phyloP scores from a whole-genome alignment of 2,329 filamentous ascomycete genomes.

The Colletotrichum liriopes region DNA sequence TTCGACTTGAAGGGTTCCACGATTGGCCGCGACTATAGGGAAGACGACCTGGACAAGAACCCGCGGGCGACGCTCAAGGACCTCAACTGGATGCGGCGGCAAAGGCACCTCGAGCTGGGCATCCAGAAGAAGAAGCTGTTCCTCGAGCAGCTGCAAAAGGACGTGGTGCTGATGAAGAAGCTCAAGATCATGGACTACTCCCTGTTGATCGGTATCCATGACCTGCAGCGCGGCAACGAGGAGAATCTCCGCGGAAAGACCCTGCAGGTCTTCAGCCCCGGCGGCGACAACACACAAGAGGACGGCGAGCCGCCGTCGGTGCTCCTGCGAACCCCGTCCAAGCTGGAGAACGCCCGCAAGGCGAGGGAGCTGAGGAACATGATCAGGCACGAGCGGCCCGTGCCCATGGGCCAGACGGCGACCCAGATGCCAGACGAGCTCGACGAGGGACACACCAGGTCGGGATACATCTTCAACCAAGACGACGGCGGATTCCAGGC shows the following conservation, averaged over 20 bases:
- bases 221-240: constrained; percentile 90
- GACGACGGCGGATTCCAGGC: constrained; percentile 95
- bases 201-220: constrained; percentile 93
- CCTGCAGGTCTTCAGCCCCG: constrained; percentile 93
- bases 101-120: constrained; percentile 89
- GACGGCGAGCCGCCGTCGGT: constrained; percentile 73
- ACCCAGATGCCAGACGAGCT: constrained; percentile 94
- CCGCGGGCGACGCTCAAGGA: constrained; percentile 96
- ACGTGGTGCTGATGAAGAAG: constrained; percentile 88
- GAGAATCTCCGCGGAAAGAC: constrained; percentile 94
- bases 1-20: constrained; percentile 98
- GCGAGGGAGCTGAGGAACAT: constrained; percentile 92
- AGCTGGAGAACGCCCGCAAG: constrained; percentile 91
- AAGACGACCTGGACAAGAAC: constrained; percentile 90
- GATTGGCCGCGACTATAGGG: constrained; percentile 90
- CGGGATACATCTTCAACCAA: constrained; percentile 87
- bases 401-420: constrained; percentile 88
- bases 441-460: constrained; percentile 79
- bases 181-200: constrained; percentile 99
- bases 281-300: constrained; percentile 75
- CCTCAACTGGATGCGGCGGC: constrained; percentile 92
- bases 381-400: constrained; percentile 91
- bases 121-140: constrained; percentile 91
- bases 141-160: constrained; percentile 87
- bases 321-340: constrained; percentile 91